Conservation (phyloP, 2,329 filamentous ascomycete genomes). For the Colletotrichum sp. region DNA sequence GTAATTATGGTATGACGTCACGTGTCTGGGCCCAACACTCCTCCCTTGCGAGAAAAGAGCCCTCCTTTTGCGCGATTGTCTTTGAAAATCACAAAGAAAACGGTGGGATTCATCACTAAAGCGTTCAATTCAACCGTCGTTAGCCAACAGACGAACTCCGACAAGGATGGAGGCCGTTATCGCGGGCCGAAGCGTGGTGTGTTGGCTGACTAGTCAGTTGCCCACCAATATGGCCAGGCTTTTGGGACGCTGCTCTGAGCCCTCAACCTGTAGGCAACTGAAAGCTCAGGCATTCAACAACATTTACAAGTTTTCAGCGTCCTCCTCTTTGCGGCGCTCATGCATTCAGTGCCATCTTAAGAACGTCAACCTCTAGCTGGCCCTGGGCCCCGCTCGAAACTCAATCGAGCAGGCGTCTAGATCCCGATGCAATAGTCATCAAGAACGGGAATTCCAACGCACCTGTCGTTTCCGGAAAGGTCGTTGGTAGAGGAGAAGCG, state of each 20-base stretch:
- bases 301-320: not conserved
- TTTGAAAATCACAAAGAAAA: not conserved
- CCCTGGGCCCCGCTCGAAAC: not conserved
- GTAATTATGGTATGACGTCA: slow-evolving; percentile 11
- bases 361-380: not conserved
- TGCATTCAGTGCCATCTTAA: not conserved
- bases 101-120: not conserved
- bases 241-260: not conserved
- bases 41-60: not conserved
- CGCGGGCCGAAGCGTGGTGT: not conserved
- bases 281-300: not conserved
- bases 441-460: not conserved
- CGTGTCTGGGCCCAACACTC: not conserved
- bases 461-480: not conserved
- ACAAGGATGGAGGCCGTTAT: not conserved
- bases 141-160: not conserved
- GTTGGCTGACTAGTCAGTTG: not conserved
- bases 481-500: not conserved
- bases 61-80: not conserved
- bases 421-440: not conserved
- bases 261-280: not conserved
- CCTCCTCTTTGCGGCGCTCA: not conserved
- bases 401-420: not conserved
- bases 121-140: not conserved
- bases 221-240: not conserved